These are phyloP conservation scores for Pleurotus ostreatus DNA, from an alignment of 768 basidiomycete genomes.

Conservation along the genomic window DNA sequence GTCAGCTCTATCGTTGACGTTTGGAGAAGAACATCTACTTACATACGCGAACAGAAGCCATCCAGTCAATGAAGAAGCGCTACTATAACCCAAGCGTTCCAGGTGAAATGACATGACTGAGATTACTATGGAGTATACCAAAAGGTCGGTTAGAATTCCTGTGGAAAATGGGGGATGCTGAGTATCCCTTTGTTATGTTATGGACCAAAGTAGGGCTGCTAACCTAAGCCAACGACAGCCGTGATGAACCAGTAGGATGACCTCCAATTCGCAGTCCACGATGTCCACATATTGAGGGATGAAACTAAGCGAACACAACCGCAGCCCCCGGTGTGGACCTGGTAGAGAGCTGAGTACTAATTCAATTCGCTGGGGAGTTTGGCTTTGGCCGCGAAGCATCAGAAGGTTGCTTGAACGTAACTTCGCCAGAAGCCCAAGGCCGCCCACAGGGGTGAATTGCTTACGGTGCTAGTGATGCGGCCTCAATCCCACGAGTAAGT, in stretches of 20 bases:
- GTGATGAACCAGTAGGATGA: constrained; percentile 57
- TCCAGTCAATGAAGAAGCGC: constrained; percentile 48
- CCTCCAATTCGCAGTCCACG: constrained; percentile 51
- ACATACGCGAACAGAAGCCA: constrained; percentile 63
- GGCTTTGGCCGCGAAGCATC: no score
- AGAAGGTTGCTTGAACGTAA: no score
- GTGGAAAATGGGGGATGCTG: not conserved
- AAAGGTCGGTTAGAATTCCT: constrained; percentile 47
- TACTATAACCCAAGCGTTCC: constrained; percentile 38
- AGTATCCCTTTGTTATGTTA: not conserved
- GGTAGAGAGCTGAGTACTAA: not conserved
- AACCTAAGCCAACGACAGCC: constrained; percentile 47
- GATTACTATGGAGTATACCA: constrained; percentile 61
- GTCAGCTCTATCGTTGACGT: not conserved
- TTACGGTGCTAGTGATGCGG: no score
- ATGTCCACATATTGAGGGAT: constrained; percentile 13
- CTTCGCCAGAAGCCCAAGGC: no score
- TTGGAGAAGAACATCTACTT: constrained; percentile 16
- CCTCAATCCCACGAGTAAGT: no score
- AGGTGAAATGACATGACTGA: constrained; percentile 65
- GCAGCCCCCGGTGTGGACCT: not conserved
- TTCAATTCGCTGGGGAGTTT: no score
- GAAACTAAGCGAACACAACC: not conserved
- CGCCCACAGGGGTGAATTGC: no score
- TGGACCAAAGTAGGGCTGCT: constrained; percentile 11